Percentiles rank a stretch among this genome's conserved stretches.
phyloP scores from a whole-genome alignment of 139 green algal genomes.

The Coelastrella sp. region DNA sequence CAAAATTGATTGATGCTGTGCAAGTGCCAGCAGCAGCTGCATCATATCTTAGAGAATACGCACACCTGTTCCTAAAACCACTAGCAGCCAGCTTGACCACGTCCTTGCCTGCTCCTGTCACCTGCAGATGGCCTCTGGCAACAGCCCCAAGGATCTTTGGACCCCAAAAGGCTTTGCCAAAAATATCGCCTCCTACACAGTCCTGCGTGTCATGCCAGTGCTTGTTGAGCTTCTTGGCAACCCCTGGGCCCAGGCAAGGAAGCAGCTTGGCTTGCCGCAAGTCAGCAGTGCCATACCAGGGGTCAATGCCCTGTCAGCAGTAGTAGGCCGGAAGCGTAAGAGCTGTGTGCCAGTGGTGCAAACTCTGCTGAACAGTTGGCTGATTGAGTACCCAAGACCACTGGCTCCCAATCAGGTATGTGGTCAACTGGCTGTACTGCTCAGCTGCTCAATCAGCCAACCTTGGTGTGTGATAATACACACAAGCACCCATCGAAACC shows the following conservation, averaged over 20 bases:
- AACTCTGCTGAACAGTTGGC: not conserved
- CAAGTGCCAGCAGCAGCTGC: too few relatives aligned
- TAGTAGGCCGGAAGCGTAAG: not conserved
- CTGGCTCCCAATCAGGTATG: conserved; percentile 10
- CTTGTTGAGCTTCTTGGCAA: not conserved
- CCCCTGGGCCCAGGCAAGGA: not conserved
- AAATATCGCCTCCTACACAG: not conserved
- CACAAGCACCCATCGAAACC: not conserved
- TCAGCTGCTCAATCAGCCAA: not conserved
- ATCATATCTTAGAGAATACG: too few relatives aligned
- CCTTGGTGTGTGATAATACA: not conserved
- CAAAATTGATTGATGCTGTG: too few relatives aligned
- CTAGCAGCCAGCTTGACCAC: too few relatives aligned
- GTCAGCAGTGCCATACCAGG: not conserved
- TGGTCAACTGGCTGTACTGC: not conserved
- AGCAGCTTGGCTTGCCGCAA: not conserved
- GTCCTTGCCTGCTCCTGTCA: not conserved
- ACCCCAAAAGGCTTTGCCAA: not conserved
- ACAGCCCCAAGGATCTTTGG: not conserved
- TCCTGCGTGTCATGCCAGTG: not conserved
- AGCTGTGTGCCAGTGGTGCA: not conserved
- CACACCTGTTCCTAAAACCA: too few relatives aligned
- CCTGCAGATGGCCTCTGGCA: conserved; percentile 13
- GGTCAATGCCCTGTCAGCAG: not conserved
- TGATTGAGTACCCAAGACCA: conserved; percentile 19